phyloP scores from a whole-genome alignment of 257 asterid species.

The Salvia miltiorrhiza region DNA sequence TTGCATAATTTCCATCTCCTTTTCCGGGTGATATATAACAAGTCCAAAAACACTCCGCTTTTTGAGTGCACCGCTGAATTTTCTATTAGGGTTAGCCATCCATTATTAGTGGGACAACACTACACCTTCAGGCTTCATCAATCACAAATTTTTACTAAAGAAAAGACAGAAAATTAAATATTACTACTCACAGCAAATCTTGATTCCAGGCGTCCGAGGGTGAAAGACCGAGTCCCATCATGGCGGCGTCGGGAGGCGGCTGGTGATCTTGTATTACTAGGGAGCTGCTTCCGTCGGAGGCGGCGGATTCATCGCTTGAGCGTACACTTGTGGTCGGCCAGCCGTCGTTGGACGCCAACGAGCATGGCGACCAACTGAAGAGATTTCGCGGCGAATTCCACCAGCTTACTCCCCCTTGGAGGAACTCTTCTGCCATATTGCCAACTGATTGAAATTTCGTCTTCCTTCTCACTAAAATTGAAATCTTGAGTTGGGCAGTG shows the following conservation, averaged over 20 bases:
- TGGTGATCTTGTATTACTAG: neutral
- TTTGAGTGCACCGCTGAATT: conserved; percentile 10
- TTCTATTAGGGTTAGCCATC: conserved; percentile 8
- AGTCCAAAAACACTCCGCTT: conserved; percentile 21
- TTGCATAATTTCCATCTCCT: conserved; percentile 32
- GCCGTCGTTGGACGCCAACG: conserved; percentile 26
- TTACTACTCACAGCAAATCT: conserved; percentile 58
- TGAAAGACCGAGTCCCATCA: conserved; percentile 2
- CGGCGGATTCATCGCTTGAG: conserved; percentile 44
- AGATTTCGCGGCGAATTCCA: conserved; percentile 54
- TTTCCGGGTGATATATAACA: conserved; percentile 23
- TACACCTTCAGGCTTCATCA: neutral
- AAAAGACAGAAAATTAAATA: neutral
- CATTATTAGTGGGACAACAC: neutral
- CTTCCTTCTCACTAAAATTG: neutral
- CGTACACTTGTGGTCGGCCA: conserved; percentile 44
- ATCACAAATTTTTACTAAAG: too few species aligned
- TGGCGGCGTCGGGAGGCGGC: neutral
- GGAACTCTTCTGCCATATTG: conserved; percentile 57
- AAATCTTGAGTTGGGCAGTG: conserved; percentile 29
- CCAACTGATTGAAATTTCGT: neutral
- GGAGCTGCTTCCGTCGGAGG: conserved; percentile 46
- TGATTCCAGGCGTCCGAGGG: conserved; percentile 14
- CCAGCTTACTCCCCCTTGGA: conserved; percentile 54
- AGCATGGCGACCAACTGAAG: conserved; percentile 54